Conservation (phyloP, 2,329 filamentous ascomycete genomes). For the Cercospora berteroae region DNA sequence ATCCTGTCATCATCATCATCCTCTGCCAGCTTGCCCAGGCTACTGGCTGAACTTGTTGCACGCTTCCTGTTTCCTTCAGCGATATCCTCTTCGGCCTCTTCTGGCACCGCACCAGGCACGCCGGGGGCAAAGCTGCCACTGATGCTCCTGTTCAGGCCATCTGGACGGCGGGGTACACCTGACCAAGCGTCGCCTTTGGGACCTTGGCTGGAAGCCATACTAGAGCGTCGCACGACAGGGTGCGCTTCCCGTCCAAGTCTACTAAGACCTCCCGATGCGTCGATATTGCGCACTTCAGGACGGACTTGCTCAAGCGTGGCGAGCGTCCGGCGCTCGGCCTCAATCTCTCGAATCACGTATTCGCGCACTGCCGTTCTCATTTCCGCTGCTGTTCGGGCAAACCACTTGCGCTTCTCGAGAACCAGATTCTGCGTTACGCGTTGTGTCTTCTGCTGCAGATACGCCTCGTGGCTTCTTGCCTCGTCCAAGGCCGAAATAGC, state of each 20-base stretch:
- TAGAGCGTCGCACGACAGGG: slow-evolving; percentile 72
- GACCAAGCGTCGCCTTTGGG: slow-evolving; percentile 99
- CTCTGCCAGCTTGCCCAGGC: slow-evolving; percentile 56
- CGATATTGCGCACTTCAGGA: slow-evolving; percentile 89
- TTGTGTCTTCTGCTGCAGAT: slow-evolving; percentile 80
- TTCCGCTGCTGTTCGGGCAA: slow-evolving; percentile 79
- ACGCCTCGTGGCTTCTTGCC: slow-evolving; percentile 75
- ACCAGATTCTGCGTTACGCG: slow-evolving; percentile 87
- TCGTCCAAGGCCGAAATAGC: slow-evolving; percentile 90
- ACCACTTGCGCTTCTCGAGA: slow-evolving; percentile 87
- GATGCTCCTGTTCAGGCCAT: slow-evolving; percentile 73
- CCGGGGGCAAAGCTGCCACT: slow-evolving; percentile 64
- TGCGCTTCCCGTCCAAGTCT: slow-evolving; percentile 86
- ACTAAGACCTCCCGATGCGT: slow-evolving; percentile 83
- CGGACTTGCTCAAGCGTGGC: slow-evolving; percentile 91
- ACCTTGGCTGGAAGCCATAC: slow-evolving; percentile 82
- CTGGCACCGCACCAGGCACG: slow-evolving; percentile 53
- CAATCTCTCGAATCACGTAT: slow-evolving; percentile 91
- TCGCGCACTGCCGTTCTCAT: slow-evolving; percentile 81
- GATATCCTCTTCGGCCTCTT: slow-evolving; percentile 49
- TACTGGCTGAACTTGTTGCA: slow-evolving; percentile 49
- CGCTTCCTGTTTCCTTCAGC: slow-evolving; percentile 53
- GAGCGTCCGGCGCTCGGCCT: slow-evolving; percentile 86
- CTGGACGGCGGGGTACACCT: slow-evolving; percentile 79
- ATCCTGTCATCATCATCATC: slow-evolving; percentile 92